Evolutionary conservation across 257 asterid genomes (phyloP).

Genomic region (Nyctanthes arbortristis): DNA sequence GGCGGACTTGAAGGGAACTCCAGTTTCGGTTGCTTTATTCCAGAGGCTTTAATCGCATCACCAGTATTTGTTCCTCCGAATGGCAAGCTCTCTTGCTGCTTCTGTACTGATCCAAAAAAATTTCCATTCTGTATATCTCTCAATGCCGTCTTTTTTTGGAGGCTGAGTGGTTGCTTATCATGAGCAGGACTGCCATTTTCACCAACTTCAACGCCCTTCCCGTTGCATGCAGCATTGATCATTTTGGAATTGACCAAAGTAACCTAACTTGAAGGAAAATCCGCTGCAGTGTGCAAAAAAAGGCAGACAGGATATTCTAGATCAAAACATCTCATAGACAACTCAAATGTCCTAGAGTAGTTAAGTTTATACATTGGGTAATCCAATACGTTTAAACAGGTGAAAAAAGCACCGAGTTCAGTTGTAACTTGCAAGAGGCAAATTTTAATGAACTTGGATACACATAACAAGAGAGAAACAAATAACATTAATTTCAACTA

Average conservation of each 20-base stretch:
- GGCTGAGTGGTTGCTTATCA: conserved; percentile 51
- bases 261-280: conserved; percentile 11
- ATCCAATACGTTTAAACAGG: not conserved
- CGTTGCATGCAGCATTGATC: conserved; percentile 54
- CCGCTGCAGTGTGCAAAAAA: conserved; percentile 16
- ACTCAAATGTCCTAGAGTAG: conserved; percentile 9
- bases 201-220: conserved; percentile 35
- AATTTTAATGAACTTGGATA: not conserved
- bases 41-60: conserved; percentile 66
- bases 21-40: conserved; percentile 75
- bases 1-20: conserved; percentile 68
- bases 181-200: conserved; percentile 39
- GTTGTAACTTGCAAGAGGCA: not conserved
- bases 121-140: conserved; percentile 88
- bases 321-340: too few relatives aligned
- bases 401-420: too few relatives aligned
- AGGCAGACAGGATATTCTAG: conserved; percentile 14
- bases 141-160: conserved; percentile 64
- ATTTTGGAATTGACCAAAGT: conserved; percentile 38
- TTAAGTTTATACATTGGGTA: not conserved
- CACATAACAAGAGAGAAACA: not conserved
- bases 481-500: not conserved
- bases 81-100: conserved; percentile 48
- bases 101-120: conserved; percentile 37
- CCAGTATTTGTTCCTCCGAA: conserved; percentile 45